phyloP scores from a whole-genome alignment of 306 rosid species.

The Ormosia semicastrata region DNA sequence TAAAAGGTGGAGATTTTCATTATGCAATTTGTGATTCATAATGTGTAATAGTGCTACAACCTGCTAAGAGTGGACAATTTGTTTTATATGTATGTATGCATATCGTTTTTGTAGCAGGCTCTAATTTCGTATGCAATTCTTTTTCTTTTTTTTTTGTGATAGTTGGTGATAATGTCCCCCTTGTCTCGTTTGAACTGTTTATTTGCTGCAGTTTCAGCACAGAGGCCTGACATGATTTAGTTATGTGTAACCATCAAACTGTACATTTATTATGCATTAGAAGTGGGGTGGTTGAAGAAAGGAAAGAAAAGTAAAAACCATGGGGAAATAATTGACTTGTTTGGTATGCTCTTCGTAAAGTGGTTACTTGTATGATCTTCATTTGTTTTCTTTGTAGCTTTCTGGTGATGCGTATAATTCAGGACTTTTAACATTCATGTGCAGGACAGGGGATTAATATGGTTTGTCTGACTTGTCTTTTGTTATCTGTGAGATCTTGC shows the following conservation, averaged over 20 bases:
- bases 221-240: not conserved
- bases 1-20: not conserved
- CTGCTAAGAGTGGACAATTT: not conserved
- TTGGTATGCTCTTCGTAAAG: conserved; percentile 12
- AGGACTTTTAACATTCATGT: conserved; percentile 1
- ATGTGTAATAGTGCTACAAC: not conserved
- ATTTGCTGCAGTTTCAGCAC: not conserved
- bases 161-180: not conserved
- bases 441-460: conserved; percentile 7
- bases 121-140: not conserved
- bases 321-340: conserved; percentile 12
- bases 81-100: not conserved
- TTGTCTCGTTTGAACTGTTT: not conserved
- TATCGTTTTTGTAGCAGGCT: not conserved
- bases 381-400: not conserved
- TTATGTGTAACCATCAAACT: not conserved
- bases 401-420: conserved; percentile 15
- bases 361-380: not conserved
- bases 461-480: conserved; percentile 13
- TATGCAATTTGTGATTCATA: conserved; percentile 6
- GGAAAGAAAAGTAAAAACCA: conserved; percentile 5
- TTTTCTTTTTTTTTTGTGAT: not conserved
- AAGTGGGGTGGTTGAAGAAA: conserved; percentile 3
- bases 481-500: conserved; percentile 29
- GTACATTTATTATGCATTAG: not conserved